Evolutionary conservation across 2,329 filamentous ascomycete genomes (phyloP), one percentile per base, ranked within the genome.

Genomic region (Cordyceps cicadae): DNA sequence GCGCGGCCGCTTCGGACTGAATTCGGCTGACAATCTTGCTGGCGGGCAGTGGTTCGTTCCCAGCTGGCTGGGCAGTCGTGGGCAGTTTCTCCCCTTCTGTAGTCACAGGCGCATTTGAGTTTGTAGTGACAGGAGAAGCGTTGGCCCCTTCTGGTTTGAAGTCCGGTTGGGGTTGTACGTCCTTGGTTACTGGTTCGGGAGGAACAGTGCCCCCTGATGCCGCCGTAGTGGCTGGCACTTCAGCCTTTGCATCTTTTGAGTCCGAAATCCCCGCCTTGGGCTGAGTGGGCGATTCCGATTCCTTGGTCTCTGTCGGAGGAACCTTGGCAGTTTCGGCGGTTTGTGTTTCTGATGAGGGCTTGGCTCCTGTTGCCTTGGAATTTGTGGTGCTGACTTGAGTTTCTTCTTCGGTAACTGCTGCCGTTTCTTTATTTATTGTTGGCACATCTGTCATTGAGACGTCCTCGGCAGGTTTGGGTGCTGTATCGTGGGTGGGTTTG

Each of bases 1-100:
- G 66, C 19, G 64, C 45, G 8, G 63, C 62, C 60, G 65, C 59
- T 61, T 64, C 51, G 56, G 63, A 50, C 59, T 34, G 46, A 37
- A 50, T 50, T 49, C 52, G 63, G 46, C 54, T 26, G 51, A 62
- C 26, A 58, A 66, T 26, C 41, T 56, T 52, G 57, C 39, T 62
- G 9, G 26, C 32, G 6, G 58, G 41, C 17, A 50, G 43, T 4
- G 58, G 54, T 4, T 24, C 51, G n/a, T 54, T 46, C 24, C 49
- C 58, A 8, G 48, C 41, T 5, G 50, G 45, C 34, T 39, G 58
- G 17, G 29, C 19, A 8, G 43, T 2, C 32, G 49, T 49, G 9
- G 14, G 29, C 15, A 15, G 3, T 15, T 6, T 17, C 4, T 5
- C 41, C 21, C 12, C 55, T 5, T 43, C 46, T 50, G 29, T 19